Evolutionary conservation across 768 basidiomycete genomes (phyloP), one percentile per base, ranked within the genome.

Genomic region (Trametes cinnabarina): DNA sequence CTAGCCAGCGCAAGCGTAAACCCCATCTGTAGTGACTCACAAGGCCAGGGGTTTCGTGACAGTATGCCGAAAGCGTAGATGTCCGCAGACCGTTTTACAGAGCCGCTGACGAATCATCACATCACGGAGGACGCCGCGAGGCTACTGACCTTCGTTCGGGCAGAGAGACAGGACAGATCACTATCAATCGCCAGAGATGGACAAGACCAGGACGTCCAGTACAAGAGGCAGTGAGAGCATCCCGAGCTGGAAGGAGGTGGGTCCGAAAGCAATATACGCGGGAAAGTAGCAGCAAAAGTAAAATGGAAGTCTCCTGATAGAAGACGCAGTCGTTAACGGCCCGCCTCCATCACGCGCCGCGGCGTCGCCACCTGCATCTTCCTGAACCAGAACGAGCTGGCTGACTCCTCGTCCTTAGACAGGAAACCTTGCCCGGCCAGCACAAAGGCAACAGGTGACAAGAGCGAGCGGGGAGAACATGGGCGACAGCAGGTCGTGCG

Each of bases 221-320:
- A 26, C 46, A 23, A 42, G 17, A 25, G 19, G 22, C 23, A 25
- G 41, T 43, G n/a, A 47, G 32, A n/a, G 22, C 46, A 55, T 30
- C 54, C 46, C 37, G 54, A 47, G 37, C 54, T 55, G 54, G 54
- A 40, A 14, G 37, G 22, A 15, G 20, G 10, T 15, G 17, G 35
- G 12, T 7, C 54, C 54, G 41, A 30, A 47, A 30, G 28, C 19
- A 40, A 26, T 19, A 37, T 55, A 46, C 46, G 54, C 44, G 54
- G 54, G 46, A 55, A 32, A 40, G 46, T 28, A 46, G 6, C 5
- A 19, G 53, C 34, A 19, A 46, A 17, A 39, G 41, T 7, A 43
- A 41, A 52, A 52, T 22, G 46, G 46, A 55, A 55, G 53, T 43
- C 46, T 20, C 28, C 44, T 20, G 11, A 19, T 52, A 43, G 51